A percentile compares a stretch with the other conserved stretches of the same genome.
Conservation (phyloP, 768 basidiomycete species). For the Russula foetens region DNA sequence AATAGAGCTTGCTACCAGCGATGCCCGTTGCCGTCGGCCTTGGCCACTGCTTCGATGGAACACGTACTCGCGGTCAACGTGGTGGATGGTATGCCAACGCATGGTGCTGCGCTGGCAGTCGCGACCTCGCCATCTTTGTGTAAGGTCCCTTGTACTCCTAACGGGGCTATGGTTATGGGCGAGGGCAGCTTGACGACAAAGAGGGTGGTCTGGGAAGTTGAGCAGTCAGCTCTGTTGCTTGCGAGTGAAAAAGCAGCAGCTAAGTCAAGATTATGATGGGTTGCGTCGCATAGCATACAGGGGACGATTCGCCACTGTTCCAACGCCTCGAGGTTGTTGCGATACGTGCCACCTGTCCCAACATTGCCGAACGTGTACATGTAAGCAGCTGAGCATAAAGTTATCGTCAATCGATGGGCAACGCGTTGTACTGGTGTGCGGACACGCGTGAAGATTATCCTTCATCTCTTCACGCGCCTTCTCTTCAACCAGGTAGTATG, state of each 20-base stretch:
- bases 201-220: too few species aligned
- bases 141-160: too few species aligned
- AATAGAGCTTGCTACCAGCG: slow-evolving; percentile 39
- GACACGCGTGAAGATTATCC: too few species aligned
- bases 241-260: too few species aligned
- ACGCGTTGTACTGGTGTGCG: too few species aligned
- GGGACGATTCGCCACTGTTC: slow-evolving; percentile 71
- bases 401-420: not conserved
- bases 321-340: slow-evolving; percentile 55
- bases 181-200: too few species aligned
- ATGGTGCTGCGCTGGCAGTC: too few species aligned
- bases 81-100: slow-evolving; percentile 61
- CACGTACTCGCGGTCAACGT: slow-evolving; percentile 69
- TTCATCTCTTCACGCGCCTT: too few species aligned
- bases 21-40: slow-evolving; percentile 52
- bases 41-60: slow-evolving; percentile 70
- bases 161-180: too few species aligned
- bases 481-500: too few species aligned
- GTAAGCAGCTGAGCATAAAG: slow-evolving; percentile 51
- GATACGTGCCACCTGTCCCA: slow-evolving; percentile 59
- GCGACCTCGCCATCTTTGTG: too few species aligned
- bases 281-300: slow-evolving; percentile 61
- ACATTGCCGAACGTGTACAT: slow-evolving; percentile 74
- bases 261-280: slow-evolving; percentile 52
- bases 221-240: too few species aligned